Base-by-base conservation (phyloP, 768 basidiomycete genomes). In the Pleurotus giganteus region DNA sequence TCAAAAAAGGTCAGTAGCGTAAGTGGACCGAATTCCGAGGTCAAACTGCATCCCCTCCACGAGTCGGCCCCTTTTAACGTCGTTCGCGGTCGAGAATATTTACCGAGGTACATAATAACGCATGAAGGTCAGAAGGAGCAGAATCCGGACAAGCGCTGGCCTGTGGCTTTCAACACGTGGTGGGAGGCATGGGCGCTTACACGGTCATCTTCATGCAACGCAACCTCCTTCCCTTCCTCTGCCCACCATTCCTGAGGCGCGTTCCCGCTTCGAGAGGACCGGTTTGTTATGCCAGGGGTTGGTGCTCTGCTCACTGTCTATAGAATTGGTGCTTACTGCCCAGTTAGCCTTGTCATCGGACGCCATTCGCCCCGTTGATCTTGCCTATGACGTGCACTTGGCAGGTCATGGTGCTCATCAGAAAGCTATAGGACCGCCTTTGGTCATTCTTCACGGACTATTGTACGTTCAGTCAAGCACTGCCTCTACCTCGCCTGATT, bases 401-500 rank as follows among this genome's bases (percentile, higher is more conserved):
- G 64, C 68, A 7, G 24, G 56, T 8, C 47, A 61, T 28, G 58
- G 60, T 17, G 39, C n/a, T n/a, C n/a, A n/a, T n/a, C 23, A 32
- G 11, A 69, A 70, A 46, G 63, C 61, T 21, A 67, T 65, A 1
- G 73, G 77, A 28, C 69, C 65, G 27, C 76, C 84, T 0, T 65
- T 86, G 36, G 65, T 86, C 6, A 83, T 87, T 41, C 70, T 86
- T 11, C 85, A 87, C 61, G 85, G 85, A 2, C 70, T 87, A 53
- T 82, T 87, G 85, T 85, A 57, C 63, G 82, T 61, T 26, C 39
- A 13, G 17, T 11, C 36, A 17, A 29, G 6, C 24, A 27, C 43
- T 32, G 28, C 24, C 26, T 55, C 4, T 11, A 6, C 26, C 7
- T 12, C 27, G 11, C 23, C 50, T 46, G 5, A n/a, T 7, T 41